Evolutionary conservation across 768 basidiomycete species (phyloP), one percentile per base, ranked within the genome.

Genomic region (Mycena vulgaris): DNA sequence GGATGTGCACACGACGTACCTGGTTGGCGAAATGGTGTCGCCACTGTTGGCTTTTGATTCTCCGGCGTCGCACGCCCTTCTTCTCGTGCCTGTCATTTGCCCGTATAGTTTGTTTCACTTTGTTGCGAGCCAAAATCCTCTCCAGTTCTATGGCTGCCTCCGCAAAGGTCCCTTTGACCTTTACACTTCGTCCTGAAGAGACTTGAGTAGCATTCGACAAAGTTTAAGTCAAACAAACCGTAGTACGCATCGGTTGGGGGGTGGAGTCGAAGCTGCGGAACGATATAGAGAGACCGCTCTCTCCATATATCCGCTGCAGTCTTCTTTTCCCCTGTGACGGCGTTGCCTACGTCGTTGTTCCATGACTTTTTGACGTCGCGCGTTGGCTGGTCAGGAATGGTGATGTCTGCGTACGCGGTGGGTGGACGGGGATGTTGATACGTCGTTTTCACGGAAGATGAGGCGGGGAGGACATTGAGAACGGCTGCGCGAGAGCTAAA

Each of bases 21-120:
- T 94, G 92, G 74, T 94, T 84, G 55, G 94, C 91, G 80, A 95
- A 96, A 68, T 87, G 89, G 75, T 86, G 90, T 78, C 93, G 87
- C 93, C 94, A 95, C 73, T 93, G 87, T 80, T 92, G 86, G 75
- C 93, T 95, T 57, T 83, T 83, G 75, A 95, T 82, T 71, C 94
- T 87, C 69, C 93, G 86, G 69, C 93, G 89, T 79, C 94, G 95
- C 68, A 85, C 88, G 37, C 95, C 94, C 81, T 90, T 92, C 84
- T 95, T 94, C 80, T 95, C 95, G 78, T 95, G 94, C 72, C 95
- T 85, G 66, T 87, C 83, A 49, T 83, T 77, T 74, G 83, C 72
- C 59, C 83, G 82, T 49, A 90, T 79, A 70, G 90, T 89, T 37
- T 75, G 74, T 16, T 83, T 78, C 17, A 95, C 89, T 66, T 79